Percentiles rank a stretch among this genome's conserved stretches.
phyloP scores from a whole-genome alignment of 202 grass and related monocot genomes.

The Hordeum pubiflorum region DNA sequence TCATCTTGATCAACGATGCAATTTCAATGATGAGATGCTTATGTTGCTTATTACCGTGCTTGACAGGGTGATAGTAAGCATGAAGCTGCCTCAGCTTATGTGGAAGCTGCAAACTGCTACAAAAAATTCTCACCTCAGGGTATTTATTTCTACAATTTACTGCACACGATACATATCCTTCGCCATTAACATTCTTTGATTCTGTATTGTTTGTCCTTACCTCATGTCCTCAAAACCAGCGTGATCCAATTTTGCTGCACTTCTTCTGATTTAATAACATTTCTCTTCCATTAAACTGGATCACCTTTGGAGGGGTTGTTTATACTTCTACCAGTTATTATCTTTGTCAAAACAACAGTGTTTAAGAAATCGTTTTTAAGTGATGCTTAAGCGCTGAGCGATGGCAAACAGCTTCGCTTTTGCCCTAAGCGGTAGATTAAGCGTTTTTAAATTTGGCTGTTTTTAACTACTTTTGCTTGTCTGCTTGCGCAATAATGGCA shows the following conservation, averaged over 20 bases:
- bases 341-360: neutral
- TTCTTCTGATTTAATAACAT: neutral
- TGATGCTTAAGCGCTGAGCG: too few species aligned
- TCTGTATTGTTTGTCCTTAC: neutral
- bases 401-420: too few species aligned
- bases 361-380: too few species aligned
- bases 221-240: neutral
- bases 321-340: neutral
- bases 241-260: neutral
- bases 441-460: too few species aligned
- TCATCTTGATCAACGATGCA: conserved; percentile 1
- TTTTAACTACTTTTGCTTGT: too few species aligned
- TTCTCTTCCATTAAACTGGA: neutral
- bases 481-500: too few species aligned
- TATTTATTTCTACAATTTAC: conserved; percentile 5
- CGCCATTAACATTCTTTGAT: neutral
- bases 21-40: conserved; percentile 7
- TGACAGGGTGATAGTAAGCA: conserved; percentile 81
- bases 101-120: conserved; percentile 91
- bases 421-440: too few species aligned
- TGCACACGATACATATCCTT: neutral
- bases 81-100: conserved; percentile 72
- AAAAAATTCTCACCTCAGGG: conserved; percentile 79
- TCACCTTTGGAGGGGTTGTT: neutral
- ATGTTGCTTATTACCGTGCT: conserved; percentile 23